Evolutionary conservation across 495 filamentous ascomycete genomes (phyloP), one percentile per base, ranked within the genome.

Genomic region (Recurvomyces mirabilis): DNA sequence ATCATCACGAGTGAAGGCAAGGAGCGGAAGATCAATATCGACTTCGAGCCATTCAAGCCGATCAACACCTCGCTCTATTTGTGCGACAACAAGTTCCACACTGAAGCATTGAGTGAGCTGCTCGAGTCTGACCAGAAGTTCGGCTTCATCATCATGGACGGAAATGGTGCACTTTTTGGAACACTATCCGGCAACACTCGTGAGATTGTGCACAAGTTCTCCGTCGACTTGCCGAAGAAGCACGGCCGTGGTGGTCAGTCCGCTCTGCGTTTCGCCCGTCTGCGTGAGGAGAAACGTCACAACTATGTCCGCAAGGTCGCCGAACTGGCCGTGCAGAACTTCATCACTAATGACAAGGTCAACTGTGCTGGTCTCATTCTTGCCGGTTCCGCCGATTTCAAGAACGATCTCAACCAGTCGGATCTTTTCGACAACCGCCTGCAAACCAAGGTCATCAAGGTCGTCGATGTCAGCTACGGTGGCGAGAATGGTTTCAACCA

Each of bases 401-500:
- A 96, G 73, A 96, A 94, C 66, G 91, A 98, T 54, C 72, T 98
- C 10, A 94, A 94, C 65, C 85, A 89, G 57, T 95, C 88, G 36
- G 91, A 96, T 65, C 74, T 98, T 75, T 98, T 98, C 63, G 91
- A 98, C 64, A 68, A 74, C 51, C 87, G 91, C 58, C 70, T 98
- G 14, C 81, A 86, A 57, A 68, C 73, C 57, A 98, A 98, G 71
- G 89, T 98, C 54, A 94, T 98, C 73, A 98, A 98, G 68, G 80
- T 96, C 31, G 91, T 98, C 20, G 91, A 98, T 58, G 93, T 98
- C 19, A 95, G 89, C 11, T 96, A 98, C 57, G 91, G 91, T 59
- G 91, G 91, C 51, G 93, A 98, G 68, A 95, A 95, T 69, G 91
- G 91, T 14, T 98, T 98, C 72, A 98, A 96, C 70, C 93, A 98